Evolutionary conservation across 495 filamentous ascomycete genomes (phyloP).

Genomic region (Amphirosellinia nigrospora): DNA sequence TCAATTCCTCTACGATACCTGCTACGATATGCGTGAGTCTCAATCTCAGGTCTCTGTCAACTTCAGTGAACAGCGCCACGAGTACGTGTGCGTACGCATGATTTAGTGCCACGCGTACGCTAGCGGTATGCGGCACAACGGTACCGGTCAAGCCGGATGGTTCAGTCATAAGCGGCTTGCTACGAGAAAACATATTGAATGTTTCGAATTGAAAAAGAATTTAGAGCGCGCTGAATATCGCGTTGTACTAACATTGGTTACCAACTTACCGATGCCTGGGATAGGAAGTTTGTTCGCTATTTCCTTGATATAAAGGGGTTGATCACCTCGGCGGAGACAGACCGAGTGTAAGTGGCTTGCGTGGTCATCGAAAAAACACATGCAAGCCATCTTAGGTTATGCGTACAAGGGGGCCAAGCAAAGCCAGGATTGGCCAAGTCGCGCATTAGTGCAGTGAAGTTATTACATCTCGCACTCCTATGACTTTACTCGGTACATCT

Average conservation of each 20-base stretch:
- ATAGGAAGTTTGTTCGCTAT: background rate
- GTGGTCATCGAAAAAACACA: background rate
- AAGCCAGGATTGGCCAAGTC: background rate
- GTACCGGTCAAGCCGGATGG: background rate
- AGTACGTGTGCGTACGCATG: too few species aligned
- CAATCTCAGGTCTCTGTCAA: background rate
- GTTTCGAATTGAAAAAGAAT: background rate
- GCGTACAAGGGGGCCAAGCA: conserved; percentile 9
- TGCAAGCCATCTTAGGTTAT: background rate
- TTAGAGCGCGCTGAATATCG: background rate
- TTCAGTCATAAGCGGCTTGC: background rate
- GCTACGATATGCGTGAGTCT: background rate
- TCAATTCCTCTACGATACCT: background rate
- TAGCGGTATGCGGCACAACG: background rate
- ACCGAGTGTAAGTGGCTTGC: background rate
- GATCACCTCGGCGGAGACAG: background rate
- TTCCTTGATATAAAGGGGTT: background rate
- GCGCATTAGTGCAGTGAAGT: too few species aligned
- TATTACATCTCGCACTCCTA: background rate
- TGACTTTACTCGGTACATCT: too few species aligned
- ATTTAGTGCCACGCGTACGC: background rate
- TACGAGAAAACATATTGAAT: background rate
- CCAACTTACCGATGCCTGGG: background rate
- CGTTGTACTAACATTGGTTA: background rate
- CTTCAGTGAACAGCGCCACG: background rate